Percentiles rank a stretch among this genome's conserved stretches.
These are phyloP conservation scores for Elsinoe ampelina DNA, from an alignment of 2,329 filamentous ascomycete genomes.

Conservation along the genomic window DNA sequence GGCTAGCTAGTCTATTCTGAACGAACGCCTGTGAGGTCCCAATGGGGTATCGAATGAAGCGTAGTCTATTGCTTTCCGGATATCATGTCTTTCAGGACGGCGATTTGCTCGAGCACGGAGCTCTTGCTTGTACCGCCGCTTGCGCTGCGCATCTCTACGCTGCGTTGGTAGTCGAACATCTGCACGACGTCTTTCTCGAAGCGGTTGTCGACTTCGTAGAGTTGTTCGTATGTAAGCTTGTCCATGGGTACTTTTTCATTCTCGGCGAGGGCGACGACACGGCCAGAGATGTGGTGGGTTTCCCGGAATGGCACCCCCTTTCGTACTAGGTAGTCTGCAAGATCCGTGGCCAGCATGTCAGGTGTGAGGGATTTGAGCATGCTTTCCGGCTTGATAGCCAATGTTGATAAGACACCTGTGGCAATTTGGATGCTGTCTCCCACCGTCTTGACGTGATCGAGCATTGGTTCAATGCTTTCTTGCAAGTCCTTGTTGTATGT, in stretches of 20 bases:
- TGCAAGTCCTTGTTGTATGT: conserved; percentile 93
- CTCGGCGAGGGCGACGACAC: conserved; percentile 63
- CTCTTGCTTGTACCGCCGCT: conserved; percentile 69
- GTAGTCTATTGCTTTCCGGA: conserved; percentile 17
- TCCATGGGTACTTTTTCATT: conserved; percentile 59
- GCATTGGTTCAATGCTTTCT: conserved; percentile 75
- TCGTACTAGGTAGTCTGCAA: conserved; percentile 55
- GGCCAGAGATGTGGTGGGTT: conserved; percentile 68
- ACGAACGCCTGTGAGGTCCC: background rate
- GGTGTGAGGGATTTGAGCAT: conserved; percentile 73
- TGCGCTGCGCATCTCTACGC: conserved; percentile 68
- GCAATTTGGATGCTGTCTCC: conserved; percentile 74
- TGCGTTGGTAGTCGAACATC: conserved; percentile 71
- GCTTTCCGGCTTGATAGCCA: conserved; percentile 59
- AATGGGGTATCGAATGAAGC: conserved; percentile 11
- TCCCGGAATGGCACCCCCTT: conserved; percentile 69
- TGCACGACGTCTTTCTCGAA: conserved; percentile 63
- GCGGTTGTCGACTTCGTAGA: conserved; percentile 57
- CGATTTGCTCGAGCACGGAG: conserved; percentile 56
- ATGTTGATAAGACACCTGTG: conserved; percentile 66
- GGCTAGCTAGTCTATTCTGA: background rate
- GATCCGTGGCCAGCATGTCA: conserved; percentile 70
- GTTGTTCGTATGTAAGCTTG: conserved; percentile 55
- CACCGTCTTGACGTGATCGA: conserved; percentile 75
- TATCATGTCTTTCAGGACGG: conserved; percentile 39